Evolutionary conservation across 2,329 filamentous ascomycete species (phyloP).

Genomic region (Claviceps humidiphila): DNA sequence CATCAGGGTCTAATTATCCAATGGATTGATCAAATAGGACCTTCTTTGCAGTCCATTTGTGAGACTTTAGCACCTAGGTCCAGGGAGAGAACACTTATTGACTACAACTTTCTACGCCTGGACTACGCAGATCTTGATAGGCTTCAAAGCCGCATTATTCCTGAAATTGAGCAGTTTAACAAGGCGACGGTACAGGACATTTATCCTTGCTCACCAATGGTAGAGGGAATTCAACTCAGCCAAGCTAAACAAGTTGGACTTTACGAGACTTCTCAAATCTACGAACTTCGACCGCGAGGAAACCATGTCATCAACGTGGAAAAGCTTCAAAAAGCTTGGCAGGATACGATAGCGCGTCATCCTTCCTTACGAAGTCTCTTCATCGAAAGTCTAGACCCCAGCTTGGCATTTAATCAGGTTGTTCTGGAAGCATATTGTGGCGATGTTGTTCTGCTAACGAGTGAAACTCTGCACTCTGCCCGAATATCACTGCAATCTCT

Average conservation of each 20-base stretch:
- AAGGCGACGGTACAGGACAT: constrained; percentile 18
- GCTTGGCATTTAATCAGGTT: constrained; percentile 4
- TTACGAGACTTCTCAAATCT: constrained; percentile 11
- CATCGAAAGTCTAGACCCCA: constrained; percentile 1
- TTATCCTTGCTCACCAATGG: constrained; percentile 25
- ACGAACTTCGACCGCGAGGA: constrained; percentile 6
- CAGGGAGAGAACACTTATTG: neutral
- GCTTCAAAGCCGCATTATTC: constrained; percentile 11
- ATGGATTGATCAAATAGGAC: constrained; percentile 1
- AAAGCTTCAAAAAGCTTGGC: constrained; percentile 8
- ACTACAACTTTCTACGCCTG: constrained; percentile 5
- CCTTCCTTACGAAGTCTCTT: constrained; percentile 7
- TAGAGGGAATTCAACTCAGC: constrained; percentile 23
- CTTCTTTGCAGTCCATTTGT: neutral
- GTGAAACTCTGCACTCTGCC: neutral
- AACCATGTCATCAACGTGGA: neutral
- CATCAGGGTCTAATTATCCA: neutral
- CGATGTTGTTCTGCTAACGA: neutral
- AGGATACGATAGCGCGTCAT: constrained; percentile 5
- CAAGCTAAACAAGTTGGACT: constrained; percentile 9
- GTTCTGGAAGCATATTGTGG: neutral
- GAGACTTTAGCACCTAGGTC: neutral
- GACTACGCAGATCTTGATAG: constrained; percentile 16
- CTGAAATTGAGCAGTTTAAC: constrained; percentile 5
- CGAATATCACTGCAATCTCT: neutral